Percentiles rank a stretch among this genome's conserved stretches.
Conservation (phyloP, 305 asterid species). For the Vinca major region DNA sequence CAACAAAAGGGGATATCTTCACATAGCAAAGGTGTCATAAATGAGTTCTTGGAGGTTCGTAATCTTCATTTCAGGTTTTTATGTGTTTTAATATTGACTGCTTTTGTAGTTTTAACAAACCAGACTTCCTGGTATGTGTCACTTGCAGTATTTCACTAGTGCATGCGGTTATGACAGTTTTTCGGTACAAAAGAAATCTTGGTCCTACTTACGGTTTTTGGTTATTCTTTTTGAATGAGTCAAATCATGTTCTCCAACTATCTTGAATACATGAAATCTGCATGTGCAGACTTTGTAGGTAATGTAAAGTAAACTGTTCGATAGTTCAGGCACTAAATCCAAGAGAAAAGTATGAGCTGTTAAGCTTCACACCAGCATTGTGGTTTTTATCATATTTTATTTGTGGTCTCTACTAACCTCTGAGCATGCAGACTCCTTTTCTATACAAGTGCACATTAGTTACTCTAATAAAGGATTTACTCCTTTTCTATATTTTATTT, state of each 20-base stretch:
- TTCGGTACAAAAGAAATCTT: not conserved
- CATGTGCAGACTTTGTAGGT: not conserved
- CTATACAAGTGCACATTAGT: too few species aligned
- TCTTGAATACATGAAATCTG: not conserved
- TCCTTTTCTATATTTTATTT: not conserved
- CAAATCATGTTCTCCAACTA: not conserved
- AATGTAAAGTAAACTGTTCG: not conserved
- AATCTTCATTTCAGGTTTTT: constrained; percentile 9
- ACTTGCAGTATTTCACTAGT: not conserved
- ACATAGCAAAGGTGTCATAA: constrained; percentile 84
- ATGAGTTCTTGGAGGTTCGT: constrained; percentile 81
- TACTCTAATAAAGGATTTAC: not conserved
- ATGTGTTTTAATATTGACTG: not conserved
- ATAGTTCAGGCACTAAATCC: not conserved
- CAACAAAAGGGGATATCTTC: constrained; percentile 71
- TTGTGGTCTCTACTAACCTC: too few species aligned
- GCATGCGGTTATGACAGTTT: not conserved
- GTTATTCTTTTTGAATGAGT: not conserved
- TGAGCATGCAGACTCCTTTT: too few species aligned
- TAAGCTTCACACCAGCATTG: not conserved
- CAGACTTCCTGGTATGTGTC: not conserved
- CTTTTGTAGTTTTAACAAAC: not conserved
- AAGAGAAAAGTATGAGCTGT: not conserved
- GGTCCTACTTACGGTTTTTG: not conserved
- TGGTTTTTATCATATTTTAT: too few species aligned